phyloP scores from a whole-genome alignment of 176 grass and related monocot genomes.

The Raddia distichophylla region DNA sequence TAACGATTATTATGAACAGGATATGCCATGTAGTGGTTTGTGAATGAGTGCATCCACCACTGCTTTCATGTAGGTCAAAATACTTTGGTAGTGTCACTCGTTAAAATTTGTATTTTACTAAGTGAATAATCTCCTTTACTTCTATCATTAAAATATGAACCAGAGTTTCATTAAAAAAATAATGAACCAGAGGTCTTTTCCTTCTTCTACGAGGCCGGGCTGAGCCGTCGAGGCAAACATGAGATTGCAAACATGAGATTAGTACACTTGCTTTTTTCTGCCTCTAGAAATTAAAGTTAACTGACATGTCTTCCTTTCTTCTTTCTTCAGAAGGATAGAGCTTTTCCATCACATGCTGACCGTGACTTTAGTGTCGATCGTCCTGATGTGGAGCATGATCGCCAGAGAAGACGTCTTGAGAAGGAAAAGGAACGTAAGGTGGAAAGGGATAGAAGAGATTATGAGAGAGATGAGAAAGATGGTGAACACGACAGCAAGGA shows the following conservation, averaged over 20 bases:
- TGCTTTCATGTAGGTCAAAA: conserved; percentile 7
- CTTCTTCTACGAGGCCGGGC: background rate
- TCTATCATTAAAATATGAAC: background rate
- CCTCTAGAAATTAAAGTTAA: background rate
- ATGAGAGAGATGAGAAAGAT: conserved; percentile 86
- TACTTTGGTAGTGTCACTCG: background rate
- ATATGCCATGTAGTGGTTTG: conserved; percentile 10
- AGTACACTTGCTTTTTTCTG: conserved; percentile 17
- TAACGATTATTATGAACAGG: background rate
- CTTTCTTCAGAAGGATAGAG: conserved; percentile 73
- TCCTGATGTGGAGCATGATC: conserved; percentile 86
- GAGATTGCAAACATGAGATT: background rate
- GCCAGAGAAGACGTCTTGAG: conserved; percentile 69
- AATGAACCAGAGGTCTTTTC: background rate
- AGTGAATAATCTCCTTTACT: background rate
- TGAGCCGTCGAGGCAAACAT: conserved; percentile 11
- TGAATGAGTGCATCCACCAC: background rate
- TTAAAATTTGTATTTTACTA: conserved; percentile 20
- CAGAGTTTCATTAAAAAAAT: too few species aligned
- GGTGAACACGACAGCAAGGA: conserved; percentile 82
- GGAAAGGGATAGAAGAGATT: conserved; percentile 79
- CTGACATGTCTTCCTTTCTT: conserved; percentile 19
- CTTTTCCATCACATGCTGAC: conserved; percentile 65
- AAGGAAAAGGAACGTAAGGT: conserved; percentile 88
- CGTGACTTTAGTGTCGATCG: conserved; percentile 85